A percentile compares a stretch with the other conserved stretches of the same genome.
phyloP scores from a whole-genome alignment of 768 basidiomycete genomes.

The Leccinum variicolor region DNA sequence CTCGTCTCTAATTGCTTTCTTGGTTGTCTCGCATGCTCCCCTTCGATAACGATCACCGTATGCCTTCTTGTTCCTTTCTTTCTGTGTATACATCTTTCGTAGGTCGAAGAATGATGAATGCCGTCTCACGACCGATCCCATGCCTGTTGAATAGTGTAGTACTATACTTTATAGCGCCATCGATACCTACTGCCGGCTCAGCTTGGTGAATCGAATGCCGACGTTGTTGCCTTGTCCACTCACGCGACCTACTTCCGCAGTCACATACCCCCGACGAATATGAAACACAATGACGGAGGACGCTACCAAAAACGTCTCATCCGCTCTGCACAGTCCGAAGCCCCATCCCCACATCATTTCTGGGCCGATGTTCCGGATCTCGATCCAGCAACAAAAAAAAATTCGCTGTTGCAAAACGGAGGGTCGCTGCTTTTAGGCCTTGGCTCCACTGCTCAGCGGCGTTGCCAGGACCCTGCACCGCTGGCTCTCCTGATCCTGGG shows the following conservation, averaged over 20 bases:
- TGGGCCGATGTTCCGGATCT: constrained; percentile 28
- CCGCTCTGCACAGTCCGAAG: constrained; percentile 9
- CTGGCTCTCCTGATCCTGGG: constrained; percentile 8
- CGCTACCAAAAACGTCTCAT: constrained; percentile 7
- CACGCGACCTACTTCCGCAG: background rate
- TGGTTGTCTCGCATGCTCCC: constrained; percentile 16
- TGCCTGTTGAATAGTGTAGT: constrained; percentile 30
- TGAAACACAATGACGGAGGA: constrained; percentile 2
- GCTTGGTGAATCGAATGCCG: constrained; percentile 19
- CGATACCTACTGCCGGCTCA: constrained; percentile 28
- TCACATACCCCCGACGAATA: background rate
- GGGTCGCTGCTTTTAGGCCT: constrained; percentile 22
- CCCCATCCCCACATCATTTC: constrained; percentile 23
- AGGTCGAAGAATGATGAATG: constrained; percentile 24
- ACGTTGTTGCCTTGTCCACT: constrained; percentile 17
- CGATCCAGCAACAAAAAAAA: constrained; percentile 19
- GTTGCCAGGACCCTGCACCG: constrained; percentile 24
- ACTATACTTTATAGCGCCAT: constrained; percentile 20
- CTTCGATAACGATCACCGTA: constrained; percentile 10
- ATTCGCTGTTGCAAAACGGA: constrained; percentile 29
- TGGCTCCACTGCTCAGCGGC: constrained; percentile 28
- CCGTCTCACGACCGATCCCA: constrained; percentile 15
- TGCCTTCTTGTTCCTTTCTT: constrained; percentile 9
- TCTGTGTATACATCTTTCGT: constrained; percentile 27
- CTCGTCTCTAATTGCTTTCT: constrained; percentile 15